Evolutionary conservation across 78 protist species (phyloP).

Genomic region (Acrasis kona): DNA sequence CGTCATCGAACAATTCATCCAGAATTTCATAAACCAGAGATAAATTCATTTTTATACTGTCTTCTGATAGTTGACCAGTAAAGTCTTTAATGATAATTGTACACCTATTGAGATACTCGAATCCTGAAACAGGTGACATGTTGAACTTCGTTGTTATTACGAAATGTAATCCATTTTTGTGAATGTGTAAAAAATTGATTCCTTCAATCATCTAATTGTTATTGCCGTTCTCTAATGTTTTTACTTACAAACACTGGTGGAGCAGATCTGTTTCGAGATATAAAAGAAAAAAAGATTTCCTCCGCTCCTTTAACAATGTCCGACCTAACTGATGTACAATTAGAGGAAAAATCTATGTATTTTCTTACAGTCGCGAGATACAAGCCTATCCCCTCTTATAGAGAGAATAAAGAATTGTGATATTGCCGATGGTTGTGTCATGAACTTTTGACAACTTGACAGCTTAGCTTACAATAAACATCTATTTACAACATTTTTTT

Average conservation of each 20-base stretch:
- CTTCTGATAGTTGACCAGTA: constrained; percentile 62
- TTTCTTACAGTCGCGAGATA: constrained; percentile 52
- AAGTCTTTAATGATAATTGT: constrained; percentile 55
- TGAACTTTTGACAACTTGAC: too few species aligned
- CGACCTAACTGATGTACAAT: constrained; percentile 15
- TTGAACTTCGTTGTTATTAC: constrained; percentile 49
- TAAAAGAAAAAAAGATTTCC: constrained; percentile 60
- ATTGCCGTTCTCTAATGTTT: background rate
- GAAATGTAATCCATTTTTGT: constrained; percentile 50
- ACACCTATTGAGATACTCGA: constrained; percentile 58
- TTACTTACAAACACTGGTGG: constrained; percentile 20
- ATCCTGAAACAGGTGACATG: constrained; percentile 52
- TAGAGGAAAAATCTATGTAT: background rate
- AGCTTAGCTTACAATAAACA: too few species aligned
- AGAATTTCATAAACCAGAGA: constrained; percentile 79
- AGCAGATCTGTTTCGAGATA: constrained; percentile 8
- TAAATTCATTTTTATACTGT: constrained; percentile 64
- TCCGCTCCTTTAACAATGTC: constrained; percentile 22
- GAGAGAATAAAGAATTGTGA: constrained; percentile 70
- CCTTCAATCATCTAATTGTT: constrained; percentile 46
- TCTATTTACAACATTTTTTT: too few species aligned
- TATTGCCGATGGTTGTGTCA: too few species aligned
- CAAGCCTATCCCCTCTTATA: constrained; percentile 67
- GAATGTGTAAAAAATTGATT: constrained; percentile 45
- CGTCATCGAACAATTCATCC: constrained; percentile 73